Evolutionary conservation across 768 basidiomycete species (phyloP), one percentile per base, ranked within the genome.

Genomic region (Flagelloscypha sp.): DNA sequence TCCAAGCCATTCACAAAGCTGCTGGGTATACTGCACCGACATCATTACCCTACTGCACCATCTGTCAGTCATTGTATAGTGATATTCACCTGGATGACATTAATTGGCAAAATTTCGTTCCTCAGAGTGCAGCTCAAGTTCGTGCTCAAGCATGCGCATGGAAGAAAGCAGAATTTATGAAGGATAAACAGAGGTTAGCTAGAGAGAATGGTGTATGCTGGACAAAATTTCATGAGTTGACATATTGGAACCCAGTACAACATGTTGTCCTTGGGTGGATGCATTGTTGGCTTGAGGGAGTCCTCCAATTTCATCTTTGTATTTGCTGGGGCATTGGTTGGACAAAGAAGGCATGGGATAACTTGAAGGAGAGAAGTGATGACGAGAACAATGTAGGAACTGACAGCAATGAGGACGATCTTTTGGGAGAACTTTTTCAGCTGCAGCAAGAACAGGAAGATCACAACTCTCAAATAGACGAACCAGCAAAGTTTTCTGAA

Each of bases 271-370:
- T 53, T 2, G 51, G 49, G 0, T 40, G 36, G n/a, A 49, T 52
- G 50, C 50, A 52, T 28, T 48, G 47, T 38, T 38, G n/a, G 8
- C 25, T 51, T 1, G 46, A 49, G 28, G 48, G 49, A 12, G 27
- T 43, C 2, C 40, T 46, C 12, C 15, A 43, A 21, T 23, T 45
- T 19, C 49, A 51, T 24, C 36, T 46, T 6, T 32, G 48, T 10
- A 17, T 13, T 6, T 27, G 40, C 12, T 51, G 49, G 49, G 45
- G 48, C 7, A 25, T 49, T 12, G 45, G 47, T 1, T 15, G 47
- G 1, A 24, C 6, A 6, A 24, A 35, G 2, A 13, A 21, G 16
- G 19, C 12, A 4, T 20, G n/a, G 20, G 16, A 40, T 28, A 19
- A 24, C 12, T 1, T 17, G 31, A 9, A 10, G 12, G 33, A 17